Base-by-base conservation (phyloP, 768 basidiomycete species). In the Termitomyces sp. region DNA sequence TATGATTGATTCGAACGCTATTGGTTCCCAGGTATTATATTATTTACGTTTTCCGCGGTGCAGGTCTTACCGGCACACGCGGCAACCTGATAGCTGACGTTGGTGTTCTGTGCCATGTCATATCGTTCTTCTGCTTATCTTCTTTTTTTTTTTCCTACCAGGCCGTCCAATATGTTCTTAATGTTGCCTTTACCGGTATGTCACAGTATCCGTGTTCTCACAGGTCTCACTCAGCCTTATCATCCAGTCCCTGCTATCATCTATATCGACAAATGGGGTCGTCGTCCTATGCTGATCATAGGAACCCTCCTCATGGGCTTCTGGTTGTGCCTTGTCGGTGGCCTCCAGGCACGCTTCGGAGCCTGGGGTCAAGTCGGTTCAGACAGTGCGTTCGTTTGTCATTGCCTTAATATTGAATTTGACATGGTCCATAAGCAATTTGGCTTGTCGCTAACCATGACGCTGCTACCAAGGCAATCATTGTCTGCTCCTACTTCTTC, bases 201-300 rank as follows among this genome's bases (percentile, higher is more conserved):
- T 50, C 77, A 75, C 74, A 80, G 6, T 76, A 79, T 69, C 80
- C 76, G 56, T 74, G 77, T 47, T 70, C 77, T 57, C 77, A 78
- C 47, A 74, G 18, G 23, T 20, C 23, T 56, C 35, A 12, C 10
- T 80, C 41, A 68, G 48, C 8, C 23, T 38, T 20, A 67, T 75
- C 63, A 76, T 76, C n/a, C 12, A 65, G 73, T 81, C 32, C 79
- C 79, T 28, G 79, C 79, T 7, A 81, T 81, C 63, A 73, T 79
- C 66, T 89, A 83, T 73, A 88, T 90, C 65, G 90, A 92, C 70
- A 79, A 76, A 71, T 90, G 88, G 87, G 90, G 90, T 59, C 87
- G 89, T 43, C 80, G 89, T 20, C 89, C 89, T 7, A 86, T 91
- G 78, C 75, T 92, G 2, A 75, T 92, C 58, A 72, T 72, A 52